Conservation (phyloP, 1,284 basidiomycete species). For the Lentinula novae-zelandiae region DNA sequence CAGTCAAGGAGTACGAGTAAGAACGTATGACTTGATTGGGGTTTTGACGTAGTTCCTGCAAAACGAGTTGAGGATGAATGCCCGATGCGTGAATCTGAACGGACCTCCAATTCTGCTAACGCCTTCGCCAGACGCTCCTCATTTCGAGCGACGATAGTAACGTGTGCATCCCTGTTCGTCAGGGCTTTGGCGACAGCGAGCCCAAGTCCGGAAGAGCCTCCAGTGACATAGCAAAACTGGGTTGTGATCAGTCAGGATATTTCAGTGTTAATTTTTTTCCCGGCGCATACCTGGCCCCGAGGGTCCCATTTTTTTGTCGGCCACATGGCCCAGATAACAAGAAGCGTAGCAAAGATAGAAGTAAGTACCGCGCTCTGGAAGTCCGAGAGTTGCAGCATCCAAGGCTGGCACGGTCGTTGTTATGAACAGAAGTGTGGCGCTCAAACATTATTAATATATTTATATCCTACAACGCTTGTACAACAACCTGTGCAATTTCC, state of each 20-base stretch:
- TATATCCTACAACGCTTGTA: slow-evolving; percentile 5
- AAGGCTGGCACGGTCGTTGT: neutral
- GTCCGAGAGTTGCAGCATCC: neutral
- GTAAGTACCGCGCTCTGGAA: neutral
- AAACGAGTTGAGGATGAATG: neutral
- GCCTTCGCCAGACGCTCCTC: slow-evolving; percentile 59
- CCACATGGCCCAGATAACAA: neutral
- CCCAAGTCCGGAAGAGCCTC: slow-evolving; percentile 80
- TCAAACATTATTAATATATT: neutral
- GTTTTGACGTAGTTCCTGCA: slow-evolving; percentile 41
- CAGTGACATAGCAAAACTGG: slow-evolving; percentile 77
- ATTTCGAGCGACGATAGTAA: slow-evolving; percentile 79
- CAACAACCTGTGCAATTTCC: neutral
- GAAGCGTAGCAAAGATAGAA: neutral
- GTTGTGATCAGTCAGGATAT: neutral
- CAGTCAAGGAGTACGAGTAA: slow-evolving; percentile 59
- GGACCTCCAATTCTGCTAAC: slow-evolving; percentile 58
- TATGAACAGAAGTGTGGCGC: neutral
- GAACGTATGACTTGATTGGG: slow-evolving; percentile 53
- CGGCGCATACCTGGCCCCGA: slow-evolving; percentile 22
- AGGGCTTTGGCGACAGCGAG: slow-evolving; percentile 68
- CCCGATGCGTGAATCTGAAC: slow-evolving; percentile 11
- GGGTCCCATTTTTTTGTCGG: slow-evolving; percentile 25
- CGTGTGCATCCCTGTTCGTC: slow-evolving; percentile 70
- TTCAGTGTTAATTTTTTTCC: neutral